Conservation (phyloP, 441 rosid species). For the Macaranga tanarius region DNA sequence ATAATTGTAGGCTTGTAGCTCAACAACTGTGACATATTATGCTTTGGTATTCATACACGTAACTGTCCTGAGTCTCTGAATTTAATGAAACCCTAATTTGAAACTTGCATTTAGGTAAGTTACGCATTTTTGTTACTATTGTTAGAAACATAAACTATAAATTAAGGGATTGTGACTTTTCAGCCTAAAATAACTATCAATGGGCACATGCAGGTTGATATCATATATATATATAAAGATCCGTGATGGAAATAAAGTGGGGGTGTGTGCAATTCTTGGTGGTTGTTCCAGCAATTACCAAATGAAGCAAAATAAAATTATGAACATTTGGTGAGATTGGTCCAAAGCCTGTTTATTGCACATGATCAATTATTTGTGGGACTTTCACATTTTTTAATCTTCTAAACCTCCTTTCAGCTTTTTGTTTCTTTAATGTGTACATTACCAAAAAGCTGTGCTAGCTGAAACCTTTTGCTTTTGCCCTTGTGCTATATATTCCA, state of each 20-base stretch:
- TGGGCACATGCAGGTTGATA: neutral
- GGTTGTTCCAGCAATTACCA: slow-evolving; percentile 10
- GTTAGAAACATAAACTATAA: neutral
- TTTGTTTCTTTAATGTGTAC: slow-evolving; percentile 1
- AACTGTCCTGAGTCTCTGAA: neutral
- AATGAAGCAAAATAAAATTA: neutral
- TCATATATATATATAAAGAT: neutral
- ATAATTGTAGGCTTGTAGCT: neutral
- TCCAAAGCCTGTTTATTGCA: neutral
- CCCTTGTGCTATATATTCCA: no score
- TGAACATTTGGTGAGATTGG: slow-evolving; percentile 18
- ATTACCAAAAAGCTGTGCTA: neutral
- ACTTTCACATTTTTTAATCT: neutral
- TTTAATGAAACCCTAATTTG: neutral
- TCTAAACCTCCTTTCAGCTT: neutral
- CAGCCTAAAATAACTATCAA: neutral
- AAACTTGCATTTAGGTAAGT: neutral
- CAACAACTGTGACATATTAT: neutral
- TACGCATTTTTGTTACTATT: no score
- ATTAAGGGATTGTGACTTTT: neutral
- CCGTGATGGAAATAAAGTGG: neutral
- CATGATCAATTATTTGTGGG: slow-evolving; percentile 3
- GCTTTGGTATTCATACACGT: no score
- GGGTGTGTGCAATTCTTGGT: neutral
- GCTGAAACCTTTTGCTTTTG: neutral